phyloP scores from a whole-genome alignment of 1,139 yeast genomes.

The Yamadazyma jaroonii region DNA sequence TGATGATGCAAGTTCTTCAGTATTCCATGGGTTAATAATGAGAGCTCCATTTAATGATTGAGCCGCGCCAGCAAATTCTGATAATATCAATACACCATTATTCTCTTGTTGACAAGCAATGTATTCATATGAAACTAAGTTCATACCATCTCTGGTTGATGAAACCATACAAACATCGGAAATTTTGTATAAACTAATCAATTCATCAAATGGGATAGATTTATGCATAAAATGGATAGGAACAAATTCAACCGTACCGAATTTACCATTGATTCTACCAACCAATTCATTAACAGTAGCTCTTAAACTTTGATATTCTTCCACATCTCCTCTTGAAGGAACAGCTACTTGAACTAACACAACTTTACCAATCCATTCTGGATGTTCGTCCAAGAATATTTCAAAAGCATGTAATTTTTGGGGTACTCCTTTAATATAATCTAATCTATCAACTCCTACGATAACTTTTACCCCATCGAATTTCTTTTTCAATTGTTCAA shows the following conservation, averaged over 20 bases:
- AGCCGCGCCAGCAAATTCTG: constrained; percentile 99
- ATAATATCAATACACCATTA: constrained; percentile 80
- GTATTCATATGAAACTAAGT: constrained; percentile 91
- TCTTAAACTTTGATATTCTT: constrained; percentile 91
- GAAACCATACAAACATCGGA: constrained; percentile 92
- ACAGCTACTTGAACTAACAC: constrained; percentile 96
- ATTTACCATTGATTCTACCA: constrained; percentile 93
- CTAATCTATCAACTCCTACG: constrained; percentile 94
- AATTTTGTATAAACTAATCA: constrained; percentile 79
- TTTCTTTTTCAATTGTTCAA: constrained; percentile 56
- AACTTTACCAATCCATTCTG: constrained; percentile 98
- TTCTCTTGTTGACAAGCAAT: constrained; percentile 91
- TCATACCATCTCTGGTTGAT: constrained; percentile 98
- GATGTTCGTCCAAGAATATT: constrained; percentile 85
- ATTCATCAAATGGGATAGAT: constrained; percentile 85
- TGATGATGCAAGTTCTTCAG: constrained; percentile 86
- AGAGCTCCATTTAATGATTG: constrained; percentile 92
- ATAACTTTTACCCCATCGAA: constrained; percentile 76
- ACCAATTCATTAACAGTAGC: constrained; percentile 95
- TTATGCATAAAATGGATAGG: constrained; percentile 97
- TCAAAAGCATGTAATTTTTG: constrained; percentile 96
- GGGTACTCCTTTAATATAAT: constrained; percentile 96
- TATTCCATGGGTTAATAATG: constrained; percentile 97
- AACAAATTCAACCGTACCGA: constrained; percentile 95
- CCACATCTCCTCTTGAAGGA: constrained; percentile 97